Base-by-base conservation (phyloP, 495 filamentous ascomycete species). In the Aspergillus cavernicola region DNA sequence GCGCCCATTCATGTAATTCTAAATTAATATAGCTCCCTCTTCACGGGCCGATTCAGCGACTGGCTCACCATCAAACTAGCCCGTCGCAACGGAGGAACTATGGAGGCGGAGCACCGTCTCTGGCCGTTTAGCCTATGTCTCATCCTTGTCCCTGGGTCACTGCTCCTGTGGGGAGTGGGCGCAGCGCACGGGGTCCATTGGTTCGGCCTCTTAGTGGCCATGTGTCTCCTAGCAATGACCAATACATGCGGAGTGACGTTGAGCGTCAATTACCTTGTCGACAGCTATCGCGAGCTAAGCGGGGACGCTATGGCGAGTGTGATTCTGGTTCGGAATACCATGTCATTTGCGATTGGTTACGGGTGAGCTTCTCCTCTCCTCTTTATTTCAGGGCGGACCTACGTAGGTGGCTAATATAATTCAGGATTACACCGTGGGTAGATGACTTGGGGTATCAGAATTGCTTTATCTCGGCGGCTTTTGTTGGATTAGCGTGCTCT, bases 81-180 rank as follows among this genome's bases (percentile, higher is more conserved):
- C 2, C 79, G 83, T 3, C 77, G 76, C 31, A 85, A 86, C 57
- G 69, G 72, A n/a, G 83, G 84, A 16, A 62, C 83, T 36, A 78
- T 82, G 66, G 82, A 86, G 57, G 72, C 83, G 1, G 83, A 87
- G 58, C 73, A 82, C 42, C 77, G 81, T 13, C 72, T 86, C 2
- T 87, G 83, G 81, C 78, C 84, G 1, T 85, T 86, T 57, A 37
- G 67, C 0, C 64, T 76, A 6, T 80, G 78, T 26, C 52, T 83
- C 0, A 18, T 86, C 22, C 64, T 82, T 9, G 73, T 85, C 3
- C 84, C 84, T 0, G 67, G 65, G 0, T 80, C 80, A 0, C 63
- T 86, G 0, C 71, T 87, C 5, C 75, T 87, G 0, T 88, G 83
- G 83, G 84, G 85, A n/a, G 81, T 87, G 5, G 84, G 84, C 10